Evolutionary conservation across 2,329 filamentous ascomycete genomes (phyloP), one percentile per base, ranked within the genome.

Genomic region (Penicillium sp.): DNA sequence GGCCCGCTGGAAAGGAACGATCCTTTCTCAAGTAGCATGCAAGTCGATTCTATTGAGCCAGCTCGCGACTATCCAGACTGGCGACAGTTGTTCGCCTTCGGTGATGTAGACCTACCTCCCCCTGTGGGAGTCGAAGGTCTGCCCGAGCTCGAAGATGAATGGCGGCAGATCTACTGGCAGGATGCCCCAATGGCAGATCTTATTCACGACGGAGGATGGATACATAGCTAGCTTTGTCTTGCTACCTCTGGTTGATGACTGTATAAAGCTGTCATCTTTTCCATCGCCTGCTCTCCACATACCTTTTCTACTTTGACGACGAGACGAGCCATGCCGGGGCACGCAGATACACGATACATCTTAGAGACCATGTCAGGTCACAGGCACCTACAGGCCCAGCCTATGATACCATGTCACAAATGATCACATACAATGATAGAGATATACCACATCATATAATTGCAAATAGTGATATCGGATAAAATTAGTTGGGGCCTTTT

Each of bases 111-210:
- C 15, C 69, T 75, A 27, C 69, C 73, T 3, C 68, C 70, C 6
- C 72, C 74, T 3, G 71, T 76, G 61, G 67, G 71, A 6, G 66
- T 74, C 46, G 75, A 77, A 49, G 72, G 73, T 21, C 62, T 77
- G 4, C 70, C 73, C 6, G 74, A 77, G 48, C 66, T 77, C 55
- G 75, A 77, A 62, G 73, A 77, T 41, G 76, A 78, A 63, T 78
- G 76, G 76, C 71, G 76, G n/a, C 75, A 77, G 58, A 72, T 78
- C 9, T 78, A 78, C 54, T 74, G 75, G 69, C 74, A 77, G 58
- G 75, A 78, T 54, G 73, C 74, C 1, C 74, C 73, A 3, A 73
- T 78, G 72, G 69, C 74, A 17, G 75, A 77, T 62, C 67, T 77
- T 35, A 68, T 78, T 25, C 72, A 73, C 49, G 75, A 78, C 56